A percentile compares a stretch with the other conserved stretches of the same genome.
phyloP scores from a whole-genome alignment of 2,329 filamentous ascomycete genomes.

The Sclerotinia trifoliorum region DNA sequence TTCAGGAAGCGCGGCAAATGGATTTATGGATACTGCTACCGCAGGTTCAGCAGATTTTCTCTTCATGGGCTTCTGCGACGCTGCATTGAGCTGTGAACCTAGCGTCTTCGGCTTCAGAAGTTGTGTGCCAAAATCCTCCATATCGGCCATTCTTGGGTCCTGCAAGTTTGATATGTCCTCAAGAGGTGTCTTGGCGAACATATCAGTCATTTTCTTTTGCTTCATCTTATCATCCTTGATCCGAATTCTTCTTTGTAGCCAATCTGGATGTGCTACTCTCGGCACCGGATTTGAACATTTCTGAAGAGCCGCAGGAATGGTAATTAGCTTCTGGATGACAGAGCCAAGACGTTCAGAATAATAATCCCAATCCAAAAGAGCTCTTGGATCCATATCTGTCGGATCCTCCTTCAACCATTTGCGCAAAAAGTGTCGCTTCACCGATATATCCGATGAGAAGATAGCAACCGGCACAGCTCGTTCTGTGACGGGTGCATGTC shows the following conservation, averaged over 20 bases:
- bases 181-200: conserved; percentile 74
- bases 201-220: conserved; percentile 96
- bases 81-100: conserved; percentile 48
- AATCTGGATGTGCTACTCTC: conserved; percentile 89
- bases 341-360: conserved; percentile 94
- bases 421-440: conserved; percentile 84
- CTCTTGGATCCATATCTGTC: conserved; percentile 82
- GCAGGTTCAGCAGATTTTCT: conserved; percentile 70
- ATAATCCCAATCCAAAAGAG: conserved; percentile 93
- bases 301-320: conserved; percentile 93
- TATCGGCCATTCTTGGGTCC: conserved; percentile 57
- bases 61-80: conserved; percentile 63
- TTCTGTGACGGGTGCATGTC: conserved; percentile 89
- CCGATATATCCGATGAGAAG: conserved; percentile 85
- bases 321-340: conserved; percentile 98
- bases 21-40: conserved; percentile 63
- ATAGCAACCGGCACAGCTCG: conserved; percentile 93
- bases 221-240: conserved; percentile 97
- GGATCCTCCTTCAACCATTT: conserved; percentile 97
- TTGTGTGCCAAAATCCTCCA: conserved; percentile 78
- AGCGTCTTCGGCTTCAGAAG: conserved; percentile 64
- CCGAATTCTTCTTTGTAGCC: conserved; percentile 90
- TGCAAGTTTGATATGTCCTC: conserved; percentile 69
- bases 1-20: conserved; percentile 77
- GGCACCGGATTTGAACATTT: conserved; percentile 95